Evolutionary conservation across 768 basidiomycete species (phyloP).

Genomic region (Leccinum imitatum): DNA sequence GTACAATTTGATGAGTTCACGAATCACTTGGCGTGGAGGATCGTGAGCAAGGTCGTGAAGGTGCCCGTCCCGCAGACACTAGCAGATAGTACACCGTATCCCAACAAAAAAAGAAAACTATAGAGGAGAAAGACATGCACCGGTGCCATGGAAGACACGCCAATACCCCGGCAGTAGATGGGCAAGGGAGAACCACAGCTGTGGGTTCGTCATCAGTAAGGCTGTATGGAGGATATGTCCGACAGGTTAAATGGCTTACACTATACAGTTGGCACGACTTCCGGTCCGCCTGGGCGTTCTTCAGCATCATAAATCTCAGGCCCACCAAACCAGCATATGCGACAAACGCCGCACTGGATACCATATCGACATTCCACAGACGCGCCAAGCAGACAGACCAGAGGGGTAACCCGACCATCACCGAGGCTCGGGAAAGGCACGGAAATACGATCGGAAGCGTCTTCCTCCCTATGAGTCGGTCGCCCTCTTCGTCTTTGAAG

Average conservation of each 20-base stretch:
- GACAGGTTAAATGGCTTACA: conserved; percentile 17
- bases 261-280: conserved; percentile 33
- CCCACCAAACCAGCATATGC: conserved; percentile 27
- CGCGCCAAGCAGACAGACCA: conserved; percentile 31
- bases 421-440: conserved; percentile 24
- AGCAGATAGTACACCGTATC: conserved; percentile 10
- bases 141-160: conserved; percentile 24
- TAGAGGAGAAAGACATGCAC: conserved; percentile 9
- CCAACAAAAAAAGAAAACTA: background rate
- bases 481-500: conserved; percentile 45
- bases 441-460: conserved; percentile 48
- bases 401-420: conserved; percentile 28
- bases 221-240: background rate
- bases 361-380: conserved; percentile 28
- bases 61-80: conserved; percentile 8
- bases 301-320: conserved; percentile 26
- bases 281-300: conserved; percentile 23
- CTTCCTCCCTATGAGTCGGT: conserved; percentile 36
- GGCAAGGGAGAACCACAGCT: conserved; percentile 34
- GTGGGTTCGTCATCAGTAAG: background rate
- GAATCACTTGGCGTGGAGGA: background rate
- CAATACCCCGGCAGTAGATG: conserved; percentile 33
- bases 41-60: background rate
- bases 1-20: background rate
- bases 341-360: conserved; percentile 28